phyloP scores from a whole-genome alignment of 306 rosid genomes.

The Coriaria nepalensis region DNA sequence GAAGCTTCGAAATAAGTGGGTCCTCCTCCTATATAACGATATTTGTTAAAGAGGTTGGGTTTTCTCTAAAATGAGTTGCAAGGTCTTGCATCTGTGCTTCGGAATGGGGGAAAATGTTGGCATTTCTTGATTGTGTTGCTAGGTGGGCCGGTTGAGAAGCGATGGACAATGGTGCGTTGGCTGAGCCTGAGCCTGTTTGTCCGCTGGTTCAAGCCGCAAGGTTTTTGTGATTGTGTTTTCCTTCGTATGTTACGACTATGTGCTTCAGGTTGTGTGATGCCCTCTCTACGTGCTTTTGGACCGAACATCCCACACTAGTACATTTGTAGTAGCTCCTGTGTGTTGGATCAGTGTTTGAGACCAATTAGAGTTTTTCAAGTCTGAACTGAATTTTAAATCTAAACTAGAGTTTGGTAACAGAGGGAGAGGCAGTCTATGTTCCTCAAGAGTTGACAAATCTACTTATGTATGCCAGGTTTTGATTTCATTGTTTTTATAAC shows the following conservation, averaged over 20 bases:
- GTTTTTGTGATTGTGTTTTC: constrained; percentile 77
- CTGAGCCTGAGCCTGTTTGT: constrained; percentile 37
- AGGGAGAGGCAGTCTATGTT: not conserved
- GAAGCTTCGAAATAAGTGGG: constrained; percentile 29
- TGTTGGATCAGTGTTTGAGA: not conserved
- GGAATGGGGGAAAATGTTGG: constrained; percentile 15
- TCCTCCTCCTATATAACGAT: not conserved
- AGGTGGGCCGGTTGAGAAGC: too few relatives aligned
- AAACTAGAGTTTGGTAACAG: not conserved
- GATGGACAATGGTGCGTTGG: constrained; percentile 1
- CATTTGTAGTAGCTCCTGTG: constrained; percentile 95
- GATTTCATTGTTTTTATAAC: too few relatives aligned
- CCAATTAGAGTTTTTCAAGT: too few relatives aligned
- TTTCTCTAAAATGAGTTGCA: constrained; percentile 44
- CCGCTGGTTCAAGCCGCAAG: constrained; percentile 60
- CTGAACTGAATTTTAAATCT: not conserved
- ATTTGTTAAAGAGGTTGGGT: constrained; percentile 38
- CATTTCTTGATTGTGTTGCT: constrained; percentile 25
- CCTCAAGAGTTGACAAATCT: too few relatives aligned
- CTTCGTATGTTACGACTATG: constrained; percentile 73
- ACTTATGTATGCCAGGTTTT: too few relatives aligned
- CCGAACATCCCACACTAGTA: constrained; percentile 72
- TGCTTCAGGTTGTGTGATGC: constrained; percentile 67
- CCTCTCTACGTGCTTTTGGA: constrained; percentile 87
- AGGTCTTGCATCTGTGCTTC: constrained; percentile 38